Conservation (phyloP, 164 flowering plant genomes). For the Piper longum region DNA sequence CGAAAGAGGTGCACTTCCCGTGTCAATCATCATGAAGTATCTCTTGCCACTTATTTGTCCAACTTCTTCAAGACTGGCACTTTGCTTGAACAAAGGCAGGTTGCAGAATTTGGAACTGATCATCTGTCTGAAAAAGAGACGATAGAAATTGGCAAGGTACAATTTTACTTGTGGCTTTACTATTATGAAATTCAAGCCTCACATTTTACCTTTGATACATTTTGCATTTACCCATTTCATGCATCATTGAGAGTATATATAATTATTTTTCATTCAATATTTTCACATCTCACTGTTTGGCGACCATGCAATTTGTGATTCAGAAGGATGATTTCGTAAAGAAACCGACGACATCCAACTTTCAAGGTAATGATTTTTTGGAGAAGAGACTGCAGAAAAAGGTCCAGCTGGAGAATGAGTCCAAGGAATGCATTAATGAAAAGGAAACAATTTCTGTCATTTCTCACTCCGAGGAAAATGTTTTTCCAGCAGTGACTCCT, state of each 20-base stretch:
- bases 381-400: neutral
- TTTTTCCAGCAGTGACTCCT: neutral
- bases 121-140: neutral
- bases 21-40: neutral
- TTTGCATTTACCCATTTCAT: neutral
- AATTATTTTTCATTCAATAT: too few species aligned
- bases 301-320: neutral
- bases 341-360: neutral
- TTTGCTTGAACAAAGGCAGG: neutral
- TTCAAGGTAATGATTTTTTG: neutral
- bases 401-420: slow-evolving; percentile 3
- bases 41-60: neutral
- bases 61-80: neutral
- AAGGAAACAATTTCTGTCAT: slow-evolving; percentile 1
- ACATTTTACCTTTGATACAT: neutral
- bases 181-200: too few species aligned
- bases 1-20: slow-evolving; percentile 2
- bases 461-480: neutral
- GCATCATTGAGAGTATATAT: neutral
- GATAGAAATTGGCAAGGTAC: slow-evolving; percentile 1
- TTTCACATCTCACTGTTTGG: neutral
- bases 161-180: neutral
- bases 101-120: slow-evolving; percentile 1
- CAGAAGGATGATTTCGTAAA: neutral
- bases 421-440: slow-evolving; percentile 1